A percentile compares a stretch with the other conserved stretches of the same genome.
These are phyloP conservation scores for Fusarium pseudocircinatum DNA, from an alignment of 2,329 filamentous ascomycete genomes.

Conservation along the genomic window DNA sequence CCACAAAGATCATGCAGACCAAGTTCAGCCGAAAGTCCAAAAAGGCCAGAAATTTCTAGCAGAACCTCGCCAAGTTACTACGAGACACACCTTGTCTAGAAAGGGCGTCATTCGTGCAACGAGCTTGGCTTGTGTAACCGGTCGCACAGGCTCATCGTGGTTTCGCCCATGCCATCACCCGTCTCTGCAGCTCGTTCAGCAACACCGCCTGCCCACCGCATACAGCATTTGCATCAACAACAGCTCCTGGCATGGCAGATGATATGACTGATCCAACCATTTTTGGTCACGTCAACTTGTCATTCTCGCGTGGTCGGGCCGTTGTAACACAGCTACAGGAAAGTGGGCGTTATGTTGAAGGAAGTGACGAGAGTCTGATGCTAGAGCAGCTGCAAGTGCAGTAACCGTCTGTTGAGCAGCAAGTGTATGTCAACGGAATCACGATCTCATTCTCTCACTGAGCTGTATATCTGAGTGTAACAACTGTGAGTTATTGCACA, in stretches of 20 bases:
- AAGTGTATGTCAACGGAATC: not conserved
- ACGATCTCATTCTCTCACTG: not conserved
- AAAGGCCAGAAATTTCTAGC: not conserved
- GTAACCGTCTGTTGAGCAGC: not conserved
- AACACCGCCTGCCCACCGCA: not conserved
- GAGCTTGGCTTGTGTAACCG: conserved; percentile 4
- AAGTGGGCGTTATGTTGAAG: not conserved
- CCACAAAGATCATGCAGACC: not conserved
- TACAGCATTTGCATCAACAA: not conserved
- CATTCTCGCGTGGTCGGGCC: not conserved
- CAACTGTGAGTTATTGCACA: not conserved
- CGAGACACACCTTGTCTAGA: not conserved
- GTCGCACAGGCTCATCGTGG: conserved; percentile 30
- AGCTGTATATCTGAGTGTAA: not conserved
- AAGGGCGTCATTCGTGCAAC: conserved; percentile 7
- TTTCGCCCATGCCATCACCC: conserved; percentile 36
- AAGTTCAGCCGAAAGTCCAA: not conserved
- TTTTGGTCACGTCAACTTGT: not conserved
- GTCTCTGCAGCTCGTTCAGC: conserved; percentile 18
- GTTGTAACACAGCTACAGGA: not conserved
- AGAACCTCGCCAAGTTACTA: not conserved
- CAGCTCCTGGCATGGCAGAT: not conserved
- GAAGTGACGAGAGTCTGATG: not conserved
- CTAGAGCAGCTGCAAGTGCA: not conserved
- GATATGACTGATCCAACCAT: not conserved